Conservation (phyloP, 768 basidiomycete genomes). For the Tylopilus intermedius region DNA sequence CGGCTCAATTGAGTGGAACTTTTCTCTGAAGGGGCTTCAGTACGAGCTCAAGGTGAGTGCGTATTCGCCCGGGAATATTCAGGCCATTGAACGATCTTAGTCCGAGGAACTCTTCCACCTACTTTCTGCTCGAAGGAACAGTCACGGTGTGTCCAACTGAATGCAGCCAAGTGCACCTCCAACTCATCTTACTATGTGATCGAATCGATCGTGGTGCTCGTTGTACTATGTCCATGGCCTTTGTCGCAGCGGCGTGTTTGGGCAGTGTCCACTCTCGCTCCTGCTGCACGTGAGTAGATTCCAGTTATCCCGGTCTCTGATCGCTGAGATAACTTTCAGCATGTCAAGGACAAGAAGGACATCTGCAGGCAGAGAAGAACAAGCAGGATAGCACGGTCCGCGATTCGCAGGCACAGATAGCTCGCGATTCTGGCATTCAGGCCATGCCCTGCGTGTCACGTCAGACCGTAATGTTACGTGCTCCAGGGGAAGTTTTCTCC, state of each 20-base stretch:
- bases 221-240: slow-evolving; percentile 5
- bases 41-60: slow-evolving; percentile 9
- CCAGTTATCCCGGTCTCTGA: slow-evolving; percentile 50
- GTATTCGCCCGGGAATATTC: too few species aligned
- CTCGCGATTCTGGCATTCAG: slow-evolving; percentile 43
- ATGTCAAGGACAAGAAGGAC: slow-evolving; percentile 80
- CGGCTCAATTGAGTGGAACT: too few species aligned
- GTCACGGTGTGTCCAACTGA: slow-evolving; percentile 4
- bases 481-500: slow-evolving; percentile 77
- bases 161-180: slow-evolving; percentile 13
- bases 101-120: slow-evolving; percentile 19
- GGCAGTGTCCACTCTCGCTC: slow-evolving; percentile 6
- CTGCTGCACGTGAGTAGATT: slow-evolving; percentile 12
- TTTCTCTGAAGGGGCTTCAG: slow-evolving; percentile 10
- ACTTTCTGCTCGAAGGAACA: slow-evolving; percentile 1
- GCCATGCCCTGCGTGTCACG: slow-evolving; percentile 47
- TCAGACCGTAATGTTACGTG: slow-evolving; percentile 52
- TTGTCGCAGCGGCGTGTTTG: slow-evolving; percentile 7
- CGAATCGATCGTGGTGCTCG: slow-evolving; percentile 6
- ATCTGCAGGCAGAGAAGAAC: slow-evolving; percentile 65
- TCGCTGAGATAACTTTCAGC: slow-evolving; percentile 75
- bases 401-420: slow-evolving; percentile 71
- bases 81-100: background rate
- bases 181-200: slow-evolving; percentile 7
- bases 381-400: slow-evolving; percentile 65